Evolutionary conservation across 2,329 filamentous ascomycete species (phyloP).

Genomic region (Colletotrichum sp.): DNA sequence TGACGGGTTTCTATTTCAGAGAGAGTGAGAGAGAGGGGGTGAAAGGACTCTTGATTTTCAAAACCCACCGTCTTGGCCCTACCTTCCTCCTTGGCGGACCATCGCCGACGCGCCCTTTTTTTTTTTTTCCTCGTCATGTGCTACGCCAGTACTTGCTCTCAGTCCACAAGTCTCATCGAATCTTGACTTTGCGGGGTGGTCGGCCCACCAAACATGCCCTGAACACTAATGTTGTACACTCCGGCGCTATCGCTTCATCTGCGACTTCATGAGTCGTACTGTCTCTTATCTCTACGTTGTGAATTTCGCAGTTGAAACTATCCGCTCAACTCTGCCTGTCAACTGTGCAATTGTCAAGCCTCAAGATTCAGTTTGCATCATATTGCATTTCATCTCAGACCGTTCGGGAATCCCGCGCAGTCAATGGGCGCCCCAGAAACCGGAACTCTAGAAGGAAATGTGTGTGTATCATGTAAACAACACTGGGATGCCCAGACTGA

Average conservation of each 20-base stretch:
- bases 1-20: not conserved
- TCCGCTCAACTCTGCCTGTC: not conserved
- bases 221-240: not conserved
- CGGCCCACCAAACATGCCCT: not conserved
- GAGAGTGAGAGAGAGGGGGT: not conserved
- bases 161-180: not conserved
- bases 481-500: not conserved
- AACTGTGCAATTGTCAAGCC: not conserved
- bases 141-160: not conserved
- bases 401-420: not conserved
- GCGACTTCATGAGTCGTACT: not conserved
- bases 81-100: not conserved
- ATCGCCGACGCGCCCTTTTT: not conserved
- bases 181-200: constrained; percentile 3
- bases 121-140: constrained; percentile 2
- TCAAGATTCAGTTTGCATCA: not conserved
- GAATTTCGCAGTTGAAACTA: not conserved
- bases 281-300: not conserved
- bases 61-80: not conserved
- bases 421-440: not conserved
- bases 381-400: not conserved
- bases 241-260: not conserved
- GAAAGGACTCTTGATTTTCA: not conserved
- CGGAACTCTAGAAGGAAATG: not conserved
- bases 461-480: not conserved